Conservation (phyloP, 2,329 filamentous ascomycete genomes). For the Exophiala oligosperma region DNA sequence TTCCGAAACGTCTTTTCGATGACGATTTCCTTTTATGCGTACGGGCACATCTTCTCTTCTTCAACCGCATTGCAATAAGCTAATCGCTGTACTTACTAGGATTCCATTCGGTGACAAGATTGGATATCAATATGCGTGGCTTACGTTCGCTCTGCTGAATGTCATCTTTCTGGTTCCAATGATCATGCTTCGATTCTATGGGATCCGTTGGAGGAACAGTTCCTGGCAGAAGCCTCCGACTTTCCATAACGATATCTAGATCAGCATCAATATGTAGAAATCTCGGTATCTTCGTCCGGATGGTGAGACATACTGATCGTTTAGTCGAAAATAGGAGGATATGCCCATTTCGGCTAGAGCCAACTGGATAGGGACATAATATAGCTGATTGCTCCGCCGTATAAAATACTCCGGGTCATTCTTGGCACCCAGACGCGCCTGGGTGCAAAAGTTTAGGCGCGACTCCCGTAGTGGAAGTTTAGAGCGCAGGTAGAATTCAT, state of each 20-base stretch:
- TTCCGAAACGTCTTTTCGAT: conserved; percentile 37
- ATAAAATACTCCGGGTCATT: neutral
- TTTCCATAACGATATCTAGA: conserved; percentile 16
- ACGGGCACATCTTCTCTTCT: neutral
- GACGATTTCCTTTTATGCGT: conserved; percentile 36
- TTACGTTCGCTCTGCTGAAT: conserved; percentile 33
- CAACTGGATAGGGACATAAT: no score
- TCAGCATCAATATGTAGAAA: neutral
- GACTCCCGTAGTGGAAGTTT: neutral
- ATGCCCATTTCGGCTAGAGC: no score
- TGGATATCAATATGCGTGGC: conserved; percentile 34
- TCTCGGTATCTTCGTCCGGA: no score
- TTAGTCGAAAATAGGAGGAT: no score
- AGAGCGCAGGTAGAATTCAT: neutral
- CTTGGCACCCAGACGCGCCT: neutral
- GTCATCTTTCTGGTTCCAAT: conserved; percentile 30
- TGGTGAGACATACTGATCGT: no score
- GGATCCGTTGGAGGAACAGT: conserved; percentile 26
- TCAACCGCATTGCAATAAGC: neutral
- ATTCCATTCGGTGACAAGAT: conserved; percentile 32
- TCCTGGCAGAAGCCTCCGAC: conserved; percentile 18
- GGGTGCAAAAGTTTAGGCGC: neutral
- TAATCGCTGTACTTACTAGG: conserved; percentile 9
- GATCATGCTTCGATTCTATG: conserved; percentile 28
- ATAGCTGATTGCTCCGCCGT: no score